These are phyloP conservation scores for Nannochloropsis oceanica DNA, from an alignment of 108 stramenopile species.

Conservation along the genomic window DNA sequence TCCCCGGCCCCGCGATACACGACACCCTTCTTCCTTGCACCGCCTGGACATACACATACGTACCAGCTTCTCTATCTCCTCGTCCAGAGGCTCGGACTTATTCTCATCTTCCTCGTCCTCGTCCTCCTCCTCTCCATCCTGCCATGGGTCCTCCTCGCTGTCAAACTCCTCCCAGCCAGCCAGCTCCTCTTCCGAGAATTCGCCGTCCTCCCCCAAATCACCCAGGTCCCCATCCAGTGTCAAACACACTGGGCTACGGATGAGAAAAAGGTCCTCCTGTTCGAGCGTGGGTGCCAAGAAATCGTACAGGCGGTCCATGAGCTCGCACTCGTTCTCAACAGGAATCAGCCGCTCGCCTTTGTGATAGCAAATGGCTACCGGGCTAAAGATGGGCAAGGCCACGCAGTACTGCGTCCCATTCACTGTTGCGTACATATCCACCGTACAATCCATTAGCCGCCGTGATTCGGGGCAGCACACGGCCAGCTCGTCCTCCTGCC, in stretches of 20 bases:
- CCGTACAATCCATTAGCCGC: background rate
- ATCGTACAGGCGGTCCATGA: background rate
- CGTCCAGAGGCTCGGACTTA: background rate
- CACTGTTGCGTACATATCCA: background rate
- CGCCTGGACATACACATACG: background rate
- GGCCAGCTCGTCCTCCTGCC: background rate
- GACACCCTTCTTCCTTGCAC: too few species aligned
- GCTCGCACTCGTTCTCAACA: background rate
- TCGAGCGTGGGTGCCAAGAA: background rate
- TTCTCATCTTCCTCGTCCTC: background rate
- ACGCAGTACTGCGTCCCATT: background rate
- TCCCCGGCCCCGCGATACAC: too few species aligned
- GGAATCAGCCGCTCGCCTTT: background rate
- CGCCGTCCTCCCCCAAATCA: background rate
- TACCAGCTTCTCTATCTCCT: background rate
- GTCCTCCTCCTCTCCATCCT: background rate
- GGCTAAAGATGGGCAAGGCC: background rate
- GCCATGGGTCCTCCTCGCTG: background rate
- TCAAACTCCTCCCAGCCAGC: background rate
- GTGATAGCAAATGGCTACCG: background rate
- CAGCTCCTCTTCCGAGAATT: background rate
- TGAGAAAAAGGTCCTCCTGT: background rate
- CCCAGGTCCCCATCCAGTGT: background rate
- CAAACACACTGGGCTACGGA: background rate
- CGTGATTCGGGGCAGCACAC: background rate